Evolutionary conservation across 495 filamentous ascomycete genomes (phyloP).

Genomic region (Lasiosphaeriaceae sp.): DNA sequence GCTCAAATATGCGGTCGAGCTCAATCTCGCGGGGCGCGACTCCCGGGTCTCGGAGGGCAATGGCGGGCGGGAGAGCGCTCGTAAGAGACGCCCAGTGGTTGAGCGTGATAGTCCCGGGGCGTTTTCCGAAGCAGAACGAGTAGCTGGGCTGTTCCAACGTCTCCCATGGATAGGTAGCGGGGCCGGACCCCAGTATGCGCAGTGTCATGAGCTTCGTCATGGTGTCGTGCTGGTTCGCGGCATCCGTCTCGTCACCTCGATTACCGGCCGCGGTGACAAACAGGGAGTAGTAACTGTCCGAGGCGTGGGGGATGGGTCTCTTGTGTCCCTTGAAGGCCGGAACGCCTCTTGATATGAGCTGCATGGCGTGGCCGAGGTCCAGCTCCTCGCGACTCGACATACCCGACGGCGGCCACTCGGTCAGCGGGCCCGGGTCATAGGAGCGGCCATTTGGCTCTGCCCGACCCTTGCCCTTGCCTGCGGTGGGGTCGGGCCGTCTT

Average conservation of each 20-base stretch:
- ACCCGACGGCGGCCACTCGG: conserved; percentile 46
- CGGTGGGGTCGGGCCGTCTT: conserved; percentile 34
- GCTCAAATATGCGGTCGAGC: conserved; percentile 48
- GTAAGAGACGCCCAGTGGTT: conserved; percentile 53
- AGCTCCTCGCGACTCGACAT: conserved; percentile 41
- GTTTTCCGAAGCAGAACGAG: conserved; percentile 53
- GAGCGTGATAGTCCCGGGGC: conserved; percentile 58
- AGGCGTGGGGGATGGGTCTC: conserved; percentile 40
- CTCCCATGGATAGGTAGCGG: conserved; percentile 53
- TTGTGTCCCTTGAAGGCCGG: conserved; percentile 45
- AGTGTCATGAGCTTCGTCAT: conserved; percentile 49
- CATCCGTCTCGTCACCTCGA: conserved; percentile 40
- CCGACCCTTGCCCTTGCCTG: conserved; percentile 42
- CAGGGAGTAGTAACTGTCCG: conserved; percentile 48
- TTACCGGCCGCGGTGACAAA: conserved; percentile 47
- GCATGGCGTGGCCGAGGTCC: conserved; percentile 42
- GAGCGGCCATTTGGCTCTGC: conserved; percentile 26
- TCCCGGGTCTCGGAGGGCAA: conserved; percentile 47
- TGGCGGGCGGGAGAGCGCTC: conserved; percentile 43
- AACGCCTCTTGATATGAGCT: conserved; percentile 43
- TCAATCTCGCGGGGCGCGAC: conserved; percentile 51
- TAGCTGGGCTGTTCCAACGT: conserved; percentile 64
- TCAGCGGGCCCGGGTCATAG: conserved; percentile 37
- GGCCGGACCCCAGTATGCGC: conserved; percentile 32
- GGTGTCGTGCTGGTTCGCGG: conserved; percentile 40